Percentiles rank a stretch among this genome's conserved stretches.
Evolutionary conservation across 805 yeast genomes (phyloP).

Genomic region (Barnettozyma sp.): DNA sequence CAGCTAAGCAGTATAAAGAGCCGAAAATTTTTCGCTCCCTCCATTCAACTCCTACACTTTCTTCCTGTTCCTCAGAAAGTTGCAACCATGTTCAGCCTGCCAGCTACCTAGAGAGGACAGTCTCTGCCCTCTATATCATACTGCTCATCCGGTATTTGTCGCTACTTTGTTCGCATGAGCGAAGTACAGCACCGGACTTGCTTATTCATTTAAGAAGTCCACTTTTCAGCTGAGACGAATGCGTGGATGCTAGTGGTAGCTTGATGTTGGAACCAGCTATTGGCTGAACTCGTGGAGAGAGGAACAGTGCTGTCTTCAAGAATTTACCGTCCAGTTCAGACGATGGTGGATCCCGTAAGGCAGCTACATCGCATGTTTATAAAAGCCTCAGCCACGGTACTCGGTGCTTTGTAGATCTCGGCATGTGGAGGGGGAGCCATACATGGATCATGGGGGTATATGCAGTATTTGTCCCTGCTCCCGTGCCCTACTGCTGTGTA

Average conservation of each 20-base stretch:
- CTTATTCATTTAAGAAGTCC: conserved; percentile 14
- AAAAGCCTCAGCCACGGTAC: no score
- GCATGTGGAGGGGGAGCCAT: no score
- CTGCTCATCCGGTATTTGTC: neutral
- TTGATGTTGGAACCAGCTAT: conserved; percentile 5
- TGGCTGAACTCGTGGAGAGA: conserved; percentile 10
- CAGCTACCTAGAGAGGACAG: conserved; percentile 5
- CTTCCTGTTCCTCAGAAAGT: conserved; percentile 10
- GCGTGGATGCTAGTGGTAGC: conserved; percentile 2
- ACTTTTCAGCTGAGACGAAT: conserved; percentile 7
- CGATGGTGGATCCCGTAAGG: conserved; percentile 14
- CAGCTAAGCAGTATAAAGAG: no score
- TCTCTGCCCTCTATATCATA: neutral
- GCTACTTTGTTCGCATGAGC: neutral
- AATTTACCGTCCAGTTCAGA: conserved; percentile 9
- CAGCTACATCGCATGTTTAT: no score
- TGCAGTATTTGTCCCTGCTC: neutral
- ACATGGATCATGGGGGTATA: no score
- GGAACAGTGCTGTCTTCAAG: conserved; percentile 9
- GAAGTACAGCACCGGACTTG: conserved; percentile 7
- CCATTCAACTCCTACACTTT: no score
- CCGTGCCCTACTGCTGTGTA: neutral
- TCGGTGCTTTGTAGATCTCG: no score
- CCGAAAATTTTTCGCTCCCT: no score
- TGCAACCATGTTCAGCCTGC: conserved; percentile 10